phyloP scores from a whole-genome alignment of 1,139 yeast genomes.

The Magnusiomyces paraingens region DNA sequence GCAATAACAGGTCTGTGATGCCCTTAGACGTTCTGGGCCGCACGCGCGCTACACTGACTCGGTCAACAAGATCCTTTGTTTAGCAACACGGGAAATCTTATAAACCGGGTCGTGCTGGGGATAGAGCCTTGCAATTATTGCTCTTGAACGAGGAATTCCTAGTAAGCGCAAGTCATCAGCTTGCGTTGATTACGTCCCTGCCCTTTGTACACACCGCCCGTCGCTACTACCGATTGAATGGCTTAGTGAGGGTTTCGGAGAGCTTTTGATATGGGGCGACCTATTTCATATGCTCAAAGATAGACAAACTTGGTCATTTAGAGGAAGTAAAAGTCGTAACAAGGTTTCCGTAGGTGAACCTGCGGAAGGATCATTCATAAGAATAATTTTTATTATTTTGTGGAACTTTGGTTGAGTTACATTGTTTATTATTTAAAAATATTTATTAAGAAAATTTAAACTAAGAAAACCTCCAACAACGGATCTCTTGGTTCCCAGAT shows the following conservation, averaged over 20 bases:
- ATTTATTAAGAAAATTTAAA: neutral
- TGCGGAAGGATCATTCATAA: slow-evolving; percentile 8
- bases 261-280: slow-evolving; percentile 30
- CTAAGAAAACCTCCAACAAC: slow-evolving; percentile 5
- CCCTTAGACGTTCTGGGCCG: slow-evolving; percentile 40
- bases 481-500: too few relatives aligned
- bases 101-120: slow-evolving; percentile 40
- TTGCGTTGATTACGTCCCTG: slow-evolving; percentile 41
- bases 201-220: slow-evolving; percentile 42
- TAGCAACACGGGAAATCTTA: slow-evolving; percentile 38
- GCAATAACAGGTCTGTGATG: slow-evolving; percentile 40
- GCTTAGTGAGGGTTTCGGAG: slow-evolving; percentile 37
- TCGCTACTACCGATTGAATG: slow-evolving; percentile 42
- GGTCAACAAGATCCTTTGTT: slow-evolving; percentile 39
- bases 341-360: slow-evolving; percentile 20
- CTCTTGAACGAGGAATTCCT: slow-evolving; percentile 38
- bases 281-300: slow-evolving; percentile 29
- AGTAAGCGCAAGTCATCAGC: slow-evolving; percentile 40
- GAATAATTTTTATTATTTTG: slow-evolving; percentile 1
- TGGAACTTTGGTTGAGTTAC: slow-evolving; percentile 5
- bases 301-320: slow-evolving; percentile 38
- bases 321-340: slow-evolving; percentile 41
- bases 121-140: slow-evolving; percentile 39
- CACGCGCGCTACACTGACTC: slow-evolving; percentile 40
- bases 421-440: slow-evolving; percentile 4